Evolutionary conservation across 75 land plant species (phyloP).

Genomic region (Larix kaempferi): DNA sequence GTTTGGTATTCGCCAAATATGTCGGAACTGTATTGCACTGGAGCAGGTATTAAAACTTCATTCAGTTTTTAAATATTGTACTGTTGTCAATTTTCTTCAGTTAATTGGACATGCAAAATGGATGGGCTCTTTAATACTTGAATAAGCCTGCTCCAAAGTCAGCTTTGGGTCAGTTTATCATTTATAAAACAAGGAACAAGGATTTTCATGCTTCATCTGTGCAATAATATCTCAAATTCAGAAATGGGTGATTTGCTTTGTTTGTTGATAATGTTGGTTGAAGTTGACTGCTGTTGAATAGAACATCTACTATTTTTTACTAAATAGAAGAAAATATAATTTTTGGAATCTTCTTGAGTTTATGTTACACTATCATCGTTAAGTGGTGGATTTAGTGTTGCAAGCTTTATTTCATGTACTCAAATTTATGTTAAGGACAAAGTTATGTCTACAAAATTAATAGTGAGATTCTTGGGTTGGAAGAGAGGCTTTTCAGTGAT

Average conservation of each 20-base stretch:
- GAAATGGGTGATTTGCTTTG: background rate
- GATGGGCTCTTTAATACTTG: background rate
- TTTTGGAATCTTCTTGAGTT: background rate
- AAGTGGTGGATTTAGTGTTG: background rate
- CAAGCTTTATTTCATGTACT: background rate
- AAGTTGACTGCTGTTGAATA: background rate
- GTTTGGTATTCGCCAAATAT: slow-evolving; percentile 94
- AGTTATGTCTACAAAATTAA: background rate
- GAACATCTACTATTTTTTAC: background rate
- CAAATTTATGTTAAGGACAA: background rate
- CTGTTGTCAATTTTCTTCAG: background rate
- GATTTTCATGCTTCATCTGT: background rate
- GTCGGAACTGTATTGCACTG: slow-evolving; percentile 92
- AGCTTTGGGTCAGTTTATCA: background rate
- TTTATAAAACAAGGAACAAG: background rate
- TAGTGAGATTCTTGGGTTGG: background rate
- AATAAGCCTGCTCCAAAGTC: background rate
- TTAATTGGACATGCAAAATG: background rate
- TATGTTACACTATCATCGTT: background rate
- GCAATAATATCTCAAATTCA: background rate
- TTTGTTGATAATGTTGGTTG: background rate
- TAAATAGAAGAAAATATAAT: background rate
- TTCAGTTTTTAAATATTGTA: slow-evolving; percentile 3
- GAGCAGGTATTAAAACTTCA: slow-evolving; percentile 68
- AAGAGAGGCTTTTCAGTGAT: background rate